Percentiles rank a stretch among this genome's conserved stretches.
These are phyloP conservation scores for Tolypocladium ovalisporum DNA, from an alignment of 2,329 filamentous ascomycete genomes.

Conservation along the genomic window DNA sequence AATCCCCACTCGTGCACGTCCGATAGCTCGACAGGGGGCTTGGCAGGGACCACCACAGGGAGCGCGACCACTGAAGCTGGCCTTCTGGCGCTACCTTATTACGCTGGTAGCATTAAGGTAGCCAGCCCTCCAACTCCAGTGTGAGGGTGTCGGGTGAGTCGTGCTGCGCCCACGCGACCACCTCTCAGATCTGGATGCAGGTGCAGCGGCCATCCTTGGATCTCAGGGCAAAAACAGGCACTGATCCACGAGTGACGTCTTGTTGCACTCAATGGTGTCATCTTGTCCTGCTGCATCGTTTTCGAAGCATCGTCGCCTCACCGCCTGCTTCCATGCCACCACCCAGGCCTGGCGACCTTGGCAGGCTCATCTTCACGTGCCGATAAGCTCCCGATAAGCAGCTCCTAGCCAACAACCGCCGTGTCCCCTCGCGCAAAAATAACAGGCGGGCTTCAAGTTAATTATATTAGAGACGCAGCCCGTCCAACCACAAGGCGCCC, in stretches of 20 bases:
- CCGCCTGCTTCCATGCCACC: not conserved
- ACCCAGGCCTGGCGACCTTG: not conserved
- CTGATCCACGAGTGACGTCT: not conserved
- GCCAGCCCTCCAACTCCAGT: not conserved
- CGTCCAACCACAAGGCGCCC: not conserved
- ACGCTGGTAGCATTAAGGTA: too few relatives aligned
- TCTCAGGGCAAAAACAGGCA: not conserved
- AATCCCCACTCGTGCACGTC: not conserved
- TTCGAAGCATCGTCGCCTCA: not conserved
- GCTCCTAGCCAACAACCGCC: not conserved
- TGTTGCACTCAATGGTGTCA: not conserved
- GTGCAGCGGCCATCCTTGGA: not conserved
- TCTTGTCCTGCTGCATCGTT: not conserved
- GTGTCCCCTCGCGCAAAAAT: not conserved
- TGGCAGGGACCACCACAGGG: not conserved
- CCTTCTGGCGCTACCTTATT: not conserved
- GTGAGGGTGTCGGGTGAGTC: not conserved
- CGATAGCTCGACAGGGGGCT: not conserved
- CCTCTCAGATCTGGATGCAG: not conserved
- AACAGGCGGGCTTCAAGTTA: not conserved
- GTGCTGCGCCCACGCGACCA: not conserved
- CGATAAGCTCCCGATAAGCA: constrained; percentile 1
- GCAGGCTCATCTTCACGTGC: not conserved
- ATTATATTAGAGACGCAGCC: not conserved
- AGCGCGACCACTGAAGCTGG: not conserved